A percentile compares a stretch with the other conserved stretches of the same genome.
These are phyloP conservation scores for Mortierella sp. DNA, from an alignment of 371 early-diverging fungal species.

Conservation along the genomic window DNA sequence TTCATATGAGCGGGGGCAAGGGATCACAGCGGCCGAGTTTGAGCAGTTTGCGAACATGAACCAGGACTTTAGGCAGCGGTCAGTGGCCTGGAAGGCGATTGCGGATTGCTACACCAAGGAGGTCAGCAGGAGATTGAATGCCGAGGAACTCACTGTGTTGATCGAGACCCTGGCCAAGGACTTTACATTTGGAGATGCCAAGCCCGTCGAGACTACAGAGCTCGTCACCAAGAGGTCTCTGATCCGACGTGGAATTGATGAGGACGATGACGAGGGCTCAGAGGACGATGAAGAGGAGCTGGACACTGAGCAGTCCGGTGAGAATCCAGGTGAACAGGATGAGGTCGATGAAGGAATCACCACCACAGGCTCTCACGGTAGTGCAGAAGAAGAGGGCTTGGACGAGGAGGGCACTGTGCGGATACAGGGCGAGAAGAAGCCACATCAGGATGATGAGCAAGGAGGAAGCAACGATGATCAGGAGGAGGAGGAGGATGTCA, in stretches of 20 bases:
- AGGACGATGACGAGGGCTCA: not conserved
- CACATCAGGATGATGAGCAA: not conserved
- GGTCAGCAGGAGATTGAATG: slow-evolving; percentile 45
- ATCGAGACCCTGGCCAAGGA: slow-evolving; percentile 48
- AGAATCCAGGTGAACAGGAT: not conserved
- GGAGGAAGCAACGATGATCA: slow-evolving; percentile 3
- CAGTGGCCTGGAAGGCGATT: slow-evolving; percentile 46
- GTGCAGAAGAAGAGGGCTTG: slow-evolving; percentile 12
- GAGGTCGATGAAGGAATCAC: slow-evolving; percentile 1
- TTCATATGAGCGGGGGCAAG: slow-evolving; percentile 23
- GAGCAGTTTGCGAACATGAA: slow-evolving; percentile 51
- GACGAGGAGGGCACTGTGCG: slow-evolving; percentile 11
- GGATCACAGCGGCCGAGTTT: slow-evolving; percentile 40
- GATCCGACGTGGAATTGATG: slow-evolving; percentile 9
- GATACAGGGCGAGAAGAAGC: slow-evolving; percentile 25
- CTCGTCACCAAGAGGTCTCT: not conserved
- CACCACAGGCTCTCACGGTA: not conserved
- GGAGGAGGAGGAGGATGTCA: slow-evolving; percentile 32
- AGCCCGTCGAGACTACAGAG: not conserved
- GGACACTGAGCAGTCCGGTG: not conserved
- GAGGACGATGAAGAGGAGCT: slow-evolving; percentile 11
- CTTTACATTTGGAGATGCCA: slow-evolving; percentile 19
- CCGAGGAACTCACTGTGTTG: slow-evolving; percentile 39
- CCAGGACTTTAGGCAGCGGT: slow-evolving; percentile 43
- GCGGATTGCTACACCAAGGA: slow-evolving; percentile 52